Conservation (phyloP, 257 asterid species). For the Solanum ossicruentum region DNA sequence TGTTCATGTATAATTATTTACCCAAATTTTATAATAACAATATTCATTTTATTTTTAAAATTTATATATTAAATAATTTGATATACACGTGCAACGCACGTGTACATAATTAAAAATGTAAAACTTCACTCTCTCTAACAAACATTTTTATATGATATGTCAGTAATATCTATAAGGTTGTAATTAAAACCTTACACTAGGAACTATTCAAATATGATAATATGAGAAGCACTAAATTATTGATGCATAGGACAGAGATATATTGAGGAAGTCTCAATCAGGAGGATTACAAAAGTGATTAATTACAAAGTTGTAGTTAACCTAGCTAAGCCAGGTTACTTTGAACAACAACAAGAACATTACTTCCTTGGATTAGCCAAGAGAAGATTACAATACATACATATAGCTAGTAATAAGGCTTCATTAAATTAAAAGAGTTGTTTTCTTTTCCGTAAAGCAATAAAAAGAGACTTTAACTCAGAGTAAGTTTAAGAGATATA, state of each 20-base stretch:
- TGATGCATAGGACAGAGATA: no score
- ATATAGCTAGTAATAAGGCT: not conserved
- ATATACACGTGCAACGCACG: not conserved
- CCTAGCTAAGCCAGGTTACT: not conserved
- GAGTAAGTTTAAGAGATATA: slow-evolving; percentile 49
- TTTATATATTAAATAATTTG: not conserved
- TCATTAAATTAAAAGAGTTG: not conserved
- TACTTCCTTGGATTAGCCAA: not conserved
- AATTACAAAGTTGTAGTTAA: not conserved
- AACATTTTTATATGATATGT: not conserved
- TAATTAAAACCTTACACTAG: not conserved
- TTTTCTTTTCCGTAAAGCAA: not conserved
- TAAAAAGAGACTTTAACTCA: slow-evolving; percentile 1
- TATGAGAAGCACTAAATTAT: no score
- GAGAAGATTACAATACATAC: no score
- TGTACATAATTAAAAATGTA: not conserved
- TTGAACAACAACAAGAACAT: not conserved
- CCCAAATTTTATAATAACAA: not conserved
- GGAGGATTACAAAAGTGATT: not conserved
- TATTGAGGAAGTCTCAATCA: not conserved
- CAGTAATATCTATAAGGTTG: not conserved
- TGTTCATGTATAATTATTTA: not conserved
- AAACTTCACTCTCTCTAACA: not conserved
- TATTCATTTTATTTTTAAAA: not conserved
- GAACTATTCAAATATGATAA: not conserved